Conservation (phyloP, 495 filamentous ascomycete genomes). For the Neurospora cerealis region DNA sequence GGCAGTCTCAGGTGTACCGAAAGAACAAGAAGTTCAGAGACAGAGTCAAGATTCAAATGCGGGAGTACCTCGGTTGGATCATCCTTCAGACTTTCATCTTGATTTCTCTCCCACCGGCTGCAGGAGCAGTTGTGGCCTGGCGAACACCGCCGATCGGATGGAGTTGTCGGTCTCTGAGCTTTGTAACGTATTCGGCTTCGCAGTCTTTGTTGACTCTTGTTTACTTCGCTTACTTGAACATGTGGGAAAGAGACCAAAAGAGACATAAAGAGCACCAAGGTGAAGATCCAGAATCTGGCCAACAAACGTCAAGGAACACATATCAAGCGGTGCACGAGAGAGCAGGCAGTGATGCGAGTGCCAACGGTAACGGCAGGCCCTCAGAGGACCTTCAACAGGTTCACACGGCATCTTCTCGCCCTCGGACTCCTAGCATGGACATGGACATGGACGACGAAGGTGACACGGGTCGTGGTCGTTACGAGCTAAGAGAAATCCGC, state of each 20-base stretch:
- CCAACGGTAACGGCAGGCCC: neutral
- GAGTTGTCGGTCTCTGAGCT: constrained; percentile 32
- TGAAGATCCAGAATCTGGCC: neutral
- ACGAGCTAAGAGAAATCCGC: neutral
- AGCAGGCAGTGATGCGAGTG: neutral
- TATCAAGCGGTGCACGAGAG: neutral
- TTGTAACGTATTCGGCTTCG: constrained; percentile 28
- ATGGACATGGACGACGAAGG: neutral
- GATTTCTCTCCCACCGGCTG: constrained; percentile 23
- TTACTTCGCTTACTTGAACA: constrained; percentile 9
- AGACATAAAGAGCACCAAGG: neutral
- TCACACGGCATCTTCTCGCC: neutral
- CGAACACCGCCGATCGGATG: constrained; percentile 32
- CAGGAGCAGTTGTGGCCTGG: constrained; percentile 18
- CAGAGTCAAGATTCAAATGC: neutral
- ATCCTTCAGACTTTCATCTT: neutral
- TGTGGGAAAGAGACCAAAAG: neutral
- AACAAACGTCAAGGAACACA: neutral
- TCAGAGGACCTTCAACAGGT: neutral
- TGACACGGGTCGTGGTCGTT: neutral
- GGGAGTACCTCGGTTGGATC: neutral
- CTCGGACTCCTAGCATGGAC: neutral
- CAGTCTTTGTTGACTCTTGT: constrained; percentile 28
- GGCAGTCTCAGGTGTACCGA: neutral
- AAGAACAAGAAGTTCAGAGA: neutral